Evolutionary conservation across 345 rosid genomes (phyloP).

Genomic region (Aquilaria yunnanensis): DNA sequence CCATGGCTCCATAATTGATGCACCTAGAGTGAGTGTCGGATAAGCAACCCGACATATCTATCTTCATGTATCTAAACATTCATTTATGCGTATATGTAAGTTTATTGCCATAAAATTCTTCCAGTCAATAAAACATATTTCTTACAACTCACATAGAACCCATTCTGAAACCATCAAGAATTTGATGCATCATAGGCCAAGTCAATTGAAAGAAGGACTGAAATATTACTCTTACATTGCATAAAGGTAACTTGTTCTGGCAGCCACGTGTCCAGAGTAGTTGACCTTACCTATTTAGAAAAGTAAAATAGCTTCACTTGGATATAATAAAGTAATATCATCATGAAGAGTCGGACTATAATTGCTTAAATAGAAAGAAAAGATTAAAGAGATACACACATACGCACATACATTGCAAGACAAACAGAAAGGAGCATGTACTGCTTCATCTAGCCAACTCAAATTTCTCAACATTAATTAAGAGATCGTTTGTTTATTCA

Average conservation of each 20-base stretch:
- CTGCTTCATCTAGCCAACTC: too few species aligned
- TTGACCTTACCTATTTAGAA: slow-evolving; percentile 44
- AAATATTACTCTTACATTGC: slow-evolving; percentile 30
- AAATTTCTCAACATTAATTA: background rate
- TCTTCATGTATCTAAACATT: too few species aligned
- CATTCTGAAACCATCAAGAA: too few species aligned
- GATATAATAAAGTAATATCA: background rate
- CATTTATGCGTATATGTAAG: too few species aligned
- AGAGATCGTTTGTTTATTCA: background rate
- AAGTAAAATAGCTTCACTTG: background rate
- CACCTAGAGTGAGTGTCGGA: too few species aligned
- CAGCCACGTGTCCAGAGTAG: slow-evolving; percentile 58
- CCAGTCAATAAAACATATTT: too few species aligned
- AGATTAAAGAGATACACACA: background rate
- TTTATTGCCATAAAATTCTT: too few species aligned
- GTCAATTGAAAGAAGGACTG: background rate
- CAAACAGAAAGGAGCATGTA: too few species aligned
- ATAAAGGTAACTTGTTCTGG: slow-evolving; percentile 48
- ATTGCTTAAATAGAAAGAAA: background rate
- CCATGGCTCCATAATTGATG: too few species aligned
- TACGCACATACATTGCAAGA: background rate
- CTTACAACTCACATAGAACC: too few species aligned
- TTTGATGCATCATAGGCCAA: too few species aligned
- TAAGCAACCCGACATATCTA: too few species aligned
- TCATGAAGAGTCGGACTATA: background rate